These are phyloP conservation scores for Collybia sordida DNA, from an alignment of 768 basidiomycete genomes.

Conservation along the genomic window DNA sequence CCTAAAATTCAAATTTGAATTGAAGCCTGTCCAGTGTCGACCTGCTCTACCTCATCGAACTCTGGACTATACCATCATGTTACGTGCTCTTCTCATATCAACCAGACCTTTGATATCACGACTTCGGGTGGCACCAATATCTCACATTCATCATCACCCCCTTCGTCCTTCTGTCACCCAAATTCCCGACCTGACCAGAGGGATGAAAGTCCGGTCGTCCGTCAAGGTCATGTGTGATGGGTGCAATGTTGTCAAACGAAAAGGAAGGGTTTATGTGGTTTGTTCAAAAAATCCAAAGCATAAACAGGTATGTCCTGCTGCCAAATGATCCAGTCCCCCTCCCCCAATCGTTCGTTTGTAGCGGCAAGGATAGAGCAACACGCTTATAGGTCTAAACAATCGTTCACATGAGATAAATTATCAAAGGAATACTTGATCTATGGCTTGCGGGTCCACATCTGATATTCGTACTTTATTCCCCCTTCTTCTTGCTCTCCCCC, in stretches of 20 bases:
- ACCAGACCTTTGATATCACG: slow-evolving; percentile 62
- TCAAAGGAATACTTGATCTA: slow-evolving; percentile 4
- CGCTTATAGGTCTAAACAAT: neutral
- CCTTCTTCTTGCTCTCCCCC: slow-evolving; percentile 79
- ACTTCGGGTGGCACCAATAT: slow-evolving; percentile 35
- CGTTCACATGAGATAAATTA: neutral
- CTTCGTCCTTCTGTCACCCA: slow-evolving; percentile 20
- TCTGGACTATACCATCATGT: slow-evolving; percentile 36
- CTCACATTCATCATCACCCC: slow-evolving; percentile 26
- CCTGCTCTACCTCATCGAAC: slow-evolving; percentile 3
- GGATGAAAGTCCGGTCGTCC: slow-evolving; percentile 96
- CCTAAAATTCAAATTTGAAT: neutral
- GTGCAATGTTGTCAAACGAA: slow-evolving; percentile 83
- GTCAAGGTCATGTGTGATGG: slow-evolving; percentile 96
- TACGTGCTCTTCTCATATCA: slow-evolving; percentile 64
- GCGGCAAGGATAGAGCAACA: slow-evolving; percentile 60
- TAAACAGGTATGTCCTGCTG: slow-evolving; percentile 73
- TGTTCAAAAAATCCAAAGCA: slow-evolving; percentile 96
- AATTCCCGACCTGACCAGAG: slow-evolving; percentile 49
- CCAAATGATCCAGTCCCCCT: neutral
- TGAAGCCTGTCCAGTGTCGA: slow-evolving; percentile 1
- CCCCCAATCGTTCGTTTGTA: slow-evolving; percentile 25
- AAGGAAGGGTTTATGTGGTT: slow-evolving; percentile 89
- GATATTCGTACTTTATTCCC: slow-evolving; percentile 84
- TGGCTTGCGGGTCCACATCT: slow-evolving; percentile 82